A percentile compares a stretch with the other conserved stretches of the same genome.
These are phyloP conservation scores for Cyclotella sp. DNA, from an alignment of 108 stramenopile species.

Conservation along the genomic window DNA sequence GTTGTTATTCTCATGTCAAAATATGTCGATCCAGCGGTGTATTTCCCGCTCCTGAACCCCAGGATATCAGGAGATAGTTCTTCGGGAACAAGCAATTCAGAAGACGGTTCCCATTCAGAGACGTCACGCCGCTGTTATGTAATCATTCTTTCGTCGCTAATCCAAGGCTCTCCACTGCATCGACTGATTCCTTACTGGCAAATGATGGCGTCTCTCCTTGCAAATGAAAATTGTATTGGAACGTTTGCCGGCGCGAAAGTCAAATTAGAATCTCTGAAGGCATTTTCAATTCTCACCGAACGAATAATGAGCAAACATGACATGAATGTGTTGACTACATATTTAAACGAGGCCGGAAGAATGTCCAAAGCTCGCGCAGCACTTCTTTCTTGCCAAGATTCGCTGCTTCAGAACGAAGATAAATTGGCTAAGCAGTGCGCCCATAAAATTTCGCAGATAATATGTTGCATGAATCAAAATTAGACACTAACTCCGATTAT, in stretches of 20 bases:
- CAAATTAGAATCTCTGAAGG: constrained; percentile 11
- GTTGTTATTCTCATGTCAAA: constrained; percentile 48
- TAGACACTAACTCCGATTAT: not conserved
- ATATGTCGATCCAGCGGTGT: constrained; percentile 43
- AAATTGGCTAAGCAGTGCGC: constrained; percentile 8
- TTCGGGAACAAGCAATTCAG: constrained; percentile 31
- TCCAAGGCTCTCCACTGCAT: constrained; percentile 35
- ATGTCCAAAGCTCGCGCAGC: not conserved
- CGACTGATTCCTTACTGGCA: constrained; percentile 39
- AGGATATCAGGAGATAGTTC: constrained; percentile 42
- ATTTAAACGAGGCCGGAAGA: constrained; percentile 7
- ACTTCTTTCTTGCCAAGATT: not conserved
- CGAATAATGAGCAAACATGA: constrained; percentile 6
- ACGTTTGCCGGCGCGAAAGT: constrained; percentile 36
- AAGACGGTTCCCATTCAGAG: constrained; percentile 44
- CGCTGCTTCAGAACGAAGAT: not conserved
- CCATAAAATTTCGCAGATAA: constrained; percentile 3
- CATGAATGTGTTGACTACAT: constrained; percentile 5
- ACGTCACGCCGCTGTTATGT: constrained; percentile 17
- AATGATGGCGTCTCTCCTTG: constrained; percentile 21
- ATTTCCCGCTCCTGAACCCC: constrained; percentile 34
- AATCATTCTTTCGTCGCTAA: constrained; percentile 31
- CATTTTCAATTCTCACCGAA: constrained; percentile 10
- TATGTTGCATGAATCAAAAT: constrained; percentile 23
- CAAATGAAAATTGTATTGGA: constrained; percentile 39